Evolutionary conservation across 768 basidiomycete species (phyloP), one percentile per base, ranked within the genome.

Genomic region (Ramaria rubella): DNA sequence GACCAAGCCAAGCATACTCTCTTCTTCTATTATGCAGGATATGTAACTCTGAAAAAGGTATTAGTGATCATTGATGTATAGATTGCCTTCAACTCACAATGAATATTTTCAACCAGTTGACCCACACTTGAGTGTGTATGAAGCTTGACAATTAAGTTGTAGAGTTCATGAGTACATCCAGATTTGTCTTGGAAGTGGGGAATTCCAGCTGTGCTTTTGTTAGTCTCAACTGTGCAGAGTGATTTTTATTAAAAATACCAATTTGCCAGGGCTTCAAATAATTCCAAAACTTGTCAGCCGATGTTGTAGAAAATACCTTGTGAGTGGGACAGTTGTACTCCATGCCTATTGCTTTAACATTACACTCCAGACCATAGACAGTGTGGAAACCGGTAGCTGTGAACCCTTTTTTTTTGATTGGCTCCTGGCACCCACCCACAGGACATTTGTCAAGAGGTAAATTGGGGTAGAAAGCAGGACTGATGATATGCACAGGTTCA

Each of bases 291-390:
- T 30, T 11, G 9, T 50, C 49, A 24, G 14, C 11, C 23, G 24
- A 26, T 17, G 24, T 50, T 11, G 23, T 50, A 9, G 9, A 11
- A 27, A 50, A 50, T 9, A 23, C 49, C 9, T 50, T 50, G 30
- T 50, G 24, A 19, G 21, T 11, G 8, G 24, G 30, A 27, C 49
- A 50, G 24, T 11, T 12, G n/a, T 24, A 50, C 30, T 50, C 49
- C 49, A 50, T 50, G 9, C 49, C 49, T 23, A 50, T 50, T 11
- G 24, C 24, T n/a, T 50, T 50, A n/a, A 50, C 30, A 30, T 50
- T 50, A 17, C 21, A 50, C 9, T 23, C 23, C n/a, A 50, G 21
- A 17, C 49, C 49, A 50, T 50, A 50, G 12, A 27, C 29, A 30
- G 9, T 12, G 21, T 27, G 49, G 30, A 30, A 30, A 23, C 12